Evolutionary conservation across 768 basidiomycete species (phyloP), one percentile per base, ranked within the genome.

Genomic region (Kwoniella sp.): DNA sequence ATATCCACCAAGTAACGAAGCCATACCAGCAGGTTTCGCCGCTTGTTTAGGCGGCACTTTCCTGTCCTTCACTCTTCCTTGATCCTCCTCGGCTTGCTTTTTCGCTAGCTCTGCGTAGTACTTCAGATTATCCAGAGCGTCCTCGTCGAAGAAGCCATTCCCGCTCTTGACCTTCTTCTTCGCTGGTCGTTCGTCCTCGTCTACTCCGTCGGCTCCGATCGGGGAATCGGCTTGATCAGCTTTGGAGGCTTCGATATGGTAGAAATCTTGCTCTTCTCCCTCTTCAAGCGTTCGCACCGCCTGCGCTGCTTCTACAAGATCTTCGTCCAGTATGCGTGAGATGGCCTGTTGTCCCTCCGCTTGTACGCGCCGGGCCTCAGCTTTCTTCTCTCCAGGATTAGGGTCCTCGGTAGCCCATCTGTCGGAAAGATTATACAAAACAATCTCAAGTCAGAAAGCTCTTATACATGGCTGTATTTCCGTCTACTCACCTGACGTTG

Each of bases 391-490:
- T 0, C 87, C 87, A 0, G 95, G 96, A 79, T 99, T 99, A 0
- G 96, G 96, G 79, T 99, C 96, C 77, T 96, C 95, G 0, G 95
- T 98, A 37, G 96, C 96, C 96, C 96, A 99, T 54, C 83, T 84
- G 68, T 20, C 22, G 17, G n/a, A n/a, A n/a, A n/a, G n/a, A n/a
- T n/a, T n/a, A 37, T 26, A 34, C 60, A 61, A 5, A 55, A 13
- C 53, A 50, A 41, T n/a, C n/a, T n/a, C n/a, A n/a, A n/a, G n/a
- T n/a, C 41, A 45, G 50, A 23, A 26, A 52, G 50, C 50, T 25
- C 11, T 23, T 52, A 52, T 20, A 20, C 17, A 11, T 45, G 41
- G 11, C 15, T 45, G 11, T 45, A 22, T n/a, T n/a, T n/a, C n/a
- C n/a, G n/a, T n/a, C n/a, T 37, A 75, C 82, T 58, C 22, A 83